These are phyloP conservation scores for Thalassiosira hispida DNA, from an alignment of 352 stramenopile species.

Conservation along the genomic window DNA sequence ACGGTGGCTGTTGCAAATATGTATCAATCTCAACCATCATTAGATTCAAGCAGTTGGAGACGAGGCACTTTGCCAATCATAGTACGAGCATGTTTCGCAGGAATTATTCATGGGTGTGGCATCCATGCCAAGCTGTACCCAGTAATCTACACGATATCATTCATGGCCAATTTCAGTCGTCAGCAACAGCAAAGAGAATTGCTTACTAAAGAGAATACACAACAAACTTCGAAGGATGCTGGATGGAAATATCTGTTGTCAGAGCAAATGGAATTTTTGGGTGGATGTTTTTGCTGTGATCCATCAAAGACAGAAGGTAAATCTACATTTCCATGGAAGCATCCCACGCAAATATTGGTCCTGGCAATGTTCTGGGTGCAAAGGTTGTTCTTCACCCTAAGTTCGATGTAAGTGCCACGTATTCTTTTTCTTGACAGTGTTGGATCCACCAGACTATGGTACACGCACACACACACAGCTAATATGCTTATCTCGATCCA, in stretches of 20 bases:
- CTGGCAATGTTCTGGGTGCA: slow-evolving; percentile 62
- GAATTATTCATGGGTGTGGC: slow-evolving; percentile 90
- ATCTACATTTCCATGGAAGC: slow-evolving; percentile 45
- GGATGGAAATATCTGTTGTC: slow-evolving; percentile 39
- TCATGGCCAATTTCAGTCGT: slow-evolving; percentile 71
- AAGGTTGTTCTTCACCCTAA: slow-evolving; percentile 62
- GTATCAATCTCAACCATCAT: slow-evolving; percentile 15
- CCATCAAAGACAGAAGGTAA: slow-evolving; percentile 2
- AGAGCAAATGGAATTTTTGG: slow-evolving; percentile 27
- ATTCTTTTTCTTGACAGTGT: slow-evolving; percentile 1
- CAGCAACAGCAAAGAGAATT: slow-evolving; percentile 26
- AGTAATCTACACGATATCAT: slow-evolving; percentile 93
- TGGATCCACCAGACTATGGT: background rate
- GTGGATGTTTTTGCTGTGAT: slow-evolving; percentile 23
- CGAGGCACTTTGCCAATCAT: slow-evolving; percentile 10
- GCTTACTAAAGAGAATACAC: background rate
- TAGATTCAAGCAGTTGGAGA: background rate
- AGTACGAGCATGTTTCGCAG: slow-evolving; percentile 62
- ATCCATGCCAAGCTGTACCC: slow-evolving; percentile 99
- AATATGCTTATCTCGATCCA: too few species aligned
- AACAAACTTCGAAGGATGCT: background rate
- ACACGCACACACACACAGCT: too few species aligned
- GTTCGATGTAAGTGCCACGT: slow-evolving; percentile 43
- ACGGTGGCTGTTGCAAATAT: slow-evolving; percentile 65
- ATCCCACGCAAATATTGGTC: slow-evolving; percentile 44